Conservation (phyloP, 2,329 filamentous ascomycete genomes). For the Curvularia spicifera region DNA sequence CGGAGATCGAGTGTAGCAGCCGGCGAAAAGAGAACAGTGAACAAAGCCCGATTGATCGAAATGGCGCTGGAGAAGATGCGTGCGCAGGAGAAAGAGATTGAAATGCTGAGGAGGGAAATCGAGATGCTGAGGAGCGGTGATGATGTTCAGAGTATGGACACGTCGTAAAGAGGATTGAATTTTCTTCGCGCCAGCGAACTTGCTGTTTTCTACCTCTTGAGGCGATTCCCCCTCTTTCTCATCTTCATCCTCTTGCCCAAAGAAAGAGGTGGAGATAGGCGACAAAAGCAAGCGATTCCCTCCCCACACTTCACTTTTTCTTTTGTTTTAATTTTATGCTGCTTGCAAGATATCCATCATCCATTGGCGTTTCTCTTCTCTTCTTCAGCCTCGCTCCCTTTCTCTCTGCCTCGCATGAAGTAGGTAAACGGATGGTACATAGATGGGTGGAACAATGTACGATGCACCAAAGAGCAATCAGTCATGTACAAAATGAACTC, state of each 20-base stretch:
- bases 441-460: background rate
- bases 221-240: background rate
- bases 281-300: background rate
- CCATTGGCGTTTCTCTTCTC: background rate
- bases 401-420: background rate
- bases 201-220: background rate
- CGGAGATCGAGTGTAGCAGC: slow-evolving; percentile 10
- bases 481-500: too few relatives aligned
- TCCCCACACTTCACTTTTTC: background rate
- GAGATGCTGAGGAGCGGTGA: slow-evolving; percentile 29
- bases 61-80: slow-evolving; percentile 43
- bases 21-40: slow-evolving; percentile 38
- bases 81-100: slow-evolving; percentile 39
- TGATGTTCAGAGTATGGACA: slow-evolving; percentile 27
- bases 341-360: background rate
- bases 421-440: background rate
- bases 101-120: slow-evolving; percentile 34
- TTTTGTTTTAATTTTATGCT: background rate
- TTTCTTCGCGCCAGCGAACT: background rate
- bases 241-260: background rate
- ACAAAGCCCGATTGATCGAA: slow-evolving; percentile 41
- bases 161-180: slow-evolving; percentile 13
- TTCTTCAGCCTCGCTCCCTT: background rate
- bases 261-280: background rate
- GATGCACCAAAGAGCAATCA: background rate